Evolutionary conservation across 116 monocot species (phyloP), one percentile per base, ranked within the genome.

Genomic region (Phalaenopsis hybrid): DNA sequence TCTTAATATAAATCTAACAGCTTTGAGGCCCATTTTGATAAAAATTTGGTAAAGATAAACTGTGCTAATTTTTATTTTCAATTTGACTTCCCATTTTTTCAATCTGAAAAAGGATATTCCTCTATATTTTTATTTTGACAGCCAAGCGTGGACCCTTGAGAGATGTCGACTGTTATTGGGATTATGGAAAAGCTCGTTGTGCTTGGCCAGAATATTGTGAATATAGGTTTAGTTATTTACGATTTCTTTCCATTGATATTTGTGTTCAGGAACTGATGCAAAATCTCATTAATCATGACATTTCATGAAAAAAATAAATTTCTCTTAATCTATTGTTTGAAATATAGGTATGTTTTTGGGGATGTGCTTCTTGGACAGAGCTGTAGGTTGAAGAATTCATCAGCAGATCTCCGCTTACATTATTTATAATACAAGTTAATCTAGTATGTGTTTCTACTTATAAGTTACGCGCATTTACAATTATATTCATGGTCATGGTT

Each of bases 151-250:
- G 99, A 44, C 95, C 99, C 6, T 79, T 99, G 79, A 93, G 99
- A 76, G 79, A 99, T 78, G 95, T 86, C 20, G 99, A 95, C 78
- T 99, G 98, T 67, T 93, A 90, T 79, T 99, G 98, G 98, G 98
- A 99, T 83, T 99, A 99, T 85, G 99, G 87, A 81, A 99, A 99
- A 88, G 95, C 99, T 88, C 93, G 99, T 1, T 99, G 99, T 81
- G 90, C 95, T 59, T 99, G 92, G 93, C 93, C 99, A 12, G 99
- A 99, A 57, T 86, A 95, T 70, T 99, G 99, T 85, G 99, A 99
- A 93, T 99, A 99, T 74, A 95, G 99, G 99, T 95, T 78, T 78
- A 37, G 37, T 41, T 34, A 45, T 8, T 59, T 63, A 5, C 13
- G 28, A 10, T 37, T 12, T 72, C 46, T 20, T 46, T 13, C 17